Percentiles rank a stretch among this genome's conserved stretches.
These are phyloP conservation scores for Atkinsonella texensis DNA, from an alignment of 2,329 filamentous ascomycete genomes.

Conservation along the genomic window DNA sequence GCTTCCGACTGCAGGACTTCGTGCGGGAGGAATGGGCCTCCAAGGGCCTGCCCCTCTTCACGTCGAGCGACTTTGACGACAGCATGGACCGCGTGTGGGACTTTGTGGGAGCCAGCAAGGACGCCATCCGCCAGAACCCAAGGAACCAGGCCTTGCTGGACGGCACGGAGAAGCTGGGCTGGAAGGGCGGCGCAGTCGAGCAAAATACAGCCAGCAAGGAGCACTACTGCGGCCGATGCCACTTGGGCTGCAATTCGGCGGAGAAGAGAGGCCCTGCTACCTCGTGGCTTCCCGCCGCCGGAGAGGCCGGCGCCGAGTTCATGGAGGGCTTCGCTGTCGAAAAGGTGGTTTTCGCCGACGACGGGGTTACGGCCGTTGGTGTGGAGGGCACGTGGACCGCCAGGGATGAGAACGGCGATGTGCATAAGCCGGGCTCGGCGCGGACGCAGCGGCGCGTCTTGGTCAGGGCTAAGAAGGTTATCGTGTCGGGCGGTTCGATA, in stretches of 20 bases:
- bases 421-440: conserved; percentile 36
- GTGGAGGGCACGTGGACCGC: conserved; percentile 66
- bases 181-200: conserved; percentile 54
- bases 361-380: conserved; percentile 49
- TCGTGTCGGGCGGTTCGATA: conserved; percentile 66
- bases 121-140: conserved; percentile 59
- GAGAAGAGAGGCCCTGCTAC: conserved; percentile 71
- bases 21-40: conserved; percentile 75
- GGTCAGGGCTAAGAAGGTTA: conserved; percentile 68
- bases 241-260: conserved; percentile 48
- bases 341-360: conserved; percentile 54
- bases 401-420: conserved; percentile 48
- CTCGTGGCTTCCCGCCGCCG: conserved; percentile 70
- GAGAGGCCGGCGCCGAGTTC: conserved; percentile 63
- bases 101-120: conserved; percentile 61
- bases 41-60: conserved; percentile 59
- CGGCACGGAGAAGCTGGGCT: conserved; percentile 62
- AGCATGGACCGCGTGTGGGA: conserved; percentile 68
- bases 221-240: conserved; percentile 62
- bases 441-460: conserved; percentile 47
- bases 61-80: conserved; percentile 60
- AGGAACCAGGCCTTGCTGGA: conserved; percentile 63
- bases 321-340: conserved; percentile 71
- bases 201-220: conserved; percentile 66
- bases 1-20: conserved; percentile 54